A percentile compares a stretch with the other conserved stretches of the same genome.
Evolutionary conservation across 2,329 filamentous ascomycete species (phyloP).

Genomic region (Monilinia fructicola): DNA sequence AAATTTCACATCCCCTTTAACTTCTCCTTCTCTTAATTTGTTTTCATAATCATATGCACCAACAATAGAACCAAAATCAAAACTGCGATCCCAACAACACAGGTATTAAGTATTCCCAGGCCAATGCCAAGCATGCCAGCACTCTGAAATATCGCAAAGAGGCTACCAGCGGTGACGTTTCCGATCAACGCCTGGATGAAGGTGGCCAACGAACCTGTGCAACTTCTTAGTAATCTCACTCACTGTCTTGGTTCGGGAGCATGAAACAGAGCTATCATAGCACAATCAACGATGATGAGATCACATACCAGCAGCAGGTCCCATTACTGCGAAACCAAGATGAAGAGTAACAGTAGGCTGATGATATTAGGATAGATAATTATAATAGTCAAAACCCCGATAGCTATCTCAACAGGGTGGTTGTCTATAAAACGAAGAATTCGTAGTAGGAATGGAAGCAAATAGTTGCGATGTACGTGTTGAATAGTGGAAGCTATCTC

Average conservation of each 20-base stretch:
- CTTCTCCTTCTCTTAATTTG: neutral
- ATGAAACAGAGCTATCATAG: too few relatives aligned
- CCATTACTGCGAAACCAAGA: neutral
- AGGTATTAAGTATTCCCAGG: neutral
- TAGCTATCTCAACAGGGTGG: neutral
- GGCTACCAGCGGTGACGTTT: neutral
- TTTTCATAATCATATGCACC: neutral
- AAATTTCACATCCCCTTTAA: neutral
- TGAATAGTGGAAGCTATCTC: neutral
- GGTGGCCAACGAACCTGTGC: neutral
- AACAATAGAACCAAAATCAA: neutral
- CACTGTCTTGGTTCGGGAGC: fast-evolving
- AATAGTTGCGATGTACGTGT: neutral
- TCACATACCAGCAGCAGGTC: neutral
- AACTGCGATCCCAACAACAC: neutral
- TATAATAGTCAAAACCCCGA: neutral
- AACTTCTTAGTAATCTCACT: neutral
- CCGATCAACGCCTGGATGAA: neutral
- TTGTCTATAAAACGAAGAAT: neutral
- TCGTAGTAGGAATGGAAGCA: neutral
- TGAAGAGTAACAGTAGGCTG: neutral
- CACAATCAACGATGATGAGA: too few relatives aligned
- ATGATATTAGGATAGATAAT: neutral
- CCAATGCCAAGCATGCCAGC: neutral
- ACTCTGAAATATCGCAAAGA: slow-evolving; percentile 6